phyloP scores from a whole-genome alignment of 352 stramenopile species.

The Pythium brassicae region DNA sequence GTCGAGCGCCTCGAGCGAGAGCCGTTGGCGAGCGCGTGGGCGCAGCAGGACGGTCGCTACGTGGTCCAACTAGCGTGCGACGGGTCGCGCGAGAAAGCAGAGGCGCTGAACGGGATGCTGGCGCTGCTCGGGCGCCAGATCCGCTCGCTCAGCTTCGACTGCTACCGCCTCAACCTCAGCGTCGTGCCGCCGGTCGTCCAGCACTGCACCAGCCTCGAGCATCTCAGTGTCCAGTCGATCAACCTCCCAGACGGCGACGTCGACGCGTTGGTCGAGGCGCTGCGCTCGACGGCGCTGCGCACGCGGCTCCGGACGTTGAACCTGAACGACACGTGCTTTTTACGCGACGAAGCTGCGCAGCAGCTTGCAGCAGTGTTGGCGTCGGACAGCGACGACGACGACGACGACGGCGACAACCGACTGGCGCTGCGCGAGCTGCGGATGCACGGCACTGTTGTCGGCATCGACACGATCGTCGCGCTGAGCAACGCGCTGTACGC shows the following conservation, averaged over 20 bases:
- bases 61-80: background rate
- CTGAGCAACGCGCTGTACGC: background rate
- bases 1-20: constrained; percentile 4
- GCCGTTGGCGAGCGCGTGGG: background rate
- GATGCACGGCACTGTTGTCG: background rate
- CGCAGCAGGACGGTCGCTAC: background rate
- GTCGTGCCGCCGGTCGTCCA: background rate
- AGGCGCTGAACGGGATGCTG: background rate
- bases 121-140: background rate
- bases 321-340: background rate
- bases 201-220: constrained; percentile 1
- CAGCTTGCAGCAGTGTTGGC: background rate
- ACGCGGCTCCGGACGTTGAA: background rate
- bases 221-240: background rate
- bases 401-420: background rate
- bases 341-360: background rate
- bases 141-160: background rate
- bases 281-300: background rate
- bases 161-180: background rate
- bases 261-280: background rate
- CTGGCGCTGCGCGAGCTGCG: constrained; percentile 2
- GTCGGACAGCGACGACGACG: background rate
- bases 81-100: background rate
- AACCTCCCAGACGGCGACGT: background rate
- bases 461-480: background rate